Percentiles rank a stretch among this genome's conserved stretches.
Evolutionary conservation across 1,139 yeast genomes (phyloP).

Genomic region (Ogataea hybrid): DNA sequence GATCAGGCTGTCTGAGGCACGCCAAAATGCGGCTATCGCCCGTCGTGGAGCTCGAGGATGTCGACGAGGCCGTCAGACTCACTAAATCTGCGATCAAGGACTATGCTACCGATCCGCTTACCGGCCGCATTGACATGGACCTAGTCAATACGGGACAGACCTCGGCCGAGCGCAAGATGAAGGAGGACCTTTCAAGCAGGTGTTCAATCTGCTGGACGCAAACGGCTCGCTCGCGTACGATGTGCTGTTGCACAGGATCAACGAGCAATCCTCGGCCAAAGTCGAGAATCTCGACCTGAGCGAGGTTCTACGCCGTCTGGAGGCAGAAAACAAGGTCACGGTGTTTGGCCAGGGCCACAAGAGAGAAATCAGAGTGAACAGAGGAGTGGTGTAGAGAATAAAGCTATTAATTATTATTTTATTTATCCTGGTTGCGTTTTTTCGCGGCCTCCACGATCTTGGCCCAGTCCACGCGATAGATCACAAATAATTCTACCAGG

Average conservation of each 20-base stretch:
- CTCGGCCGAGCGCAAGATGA: conserved; percentile 76
- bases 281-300: conserved; percentile 72
- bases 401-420: too few relatives aligned
- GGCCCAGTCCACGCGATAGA: conserved; percentile 55
- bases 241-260: conserved; percentile 60
- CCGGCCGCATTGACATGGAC: conserved; percentile 98
- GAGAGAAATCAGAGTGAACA: conserved; percentile 51
- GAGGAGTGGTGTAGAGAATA: conserved; percentile 1
- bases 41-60: conserved; percentile 74
- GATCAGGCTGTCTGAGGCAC: conserved; percentile 89
- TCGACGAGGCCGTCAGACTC: conserved; percentile 89
- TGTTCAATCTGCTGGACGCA: conserved; percentile 46
- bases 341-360: conserved; percentile 75
- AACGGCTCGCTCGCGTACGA: conserved; percentile 52
- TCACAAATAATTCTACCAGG: conserved; percentile 51
- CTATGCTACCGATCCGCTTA: conserved; percentile 95
- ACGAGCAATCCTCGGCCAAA: conserved; percentile 65
- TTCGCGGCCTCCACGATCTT: conserved; percentile 44
- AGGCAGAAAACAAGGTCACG: conserved; percentile 70
- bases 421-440: conserved; percentile 2
- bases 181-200: conserved; percentile 68
- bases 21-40: conserved; percentile 89
- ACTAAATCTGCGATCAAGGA: conserved; percentile 94
- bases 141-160: conserved; percentile 96
- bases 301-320: conserved; percentile 66